These are phyloP conservation scores for Ogataea paradorogensis DNA, from an alignment of 805 yeast species.

Conservation along the genomic window DNA sequence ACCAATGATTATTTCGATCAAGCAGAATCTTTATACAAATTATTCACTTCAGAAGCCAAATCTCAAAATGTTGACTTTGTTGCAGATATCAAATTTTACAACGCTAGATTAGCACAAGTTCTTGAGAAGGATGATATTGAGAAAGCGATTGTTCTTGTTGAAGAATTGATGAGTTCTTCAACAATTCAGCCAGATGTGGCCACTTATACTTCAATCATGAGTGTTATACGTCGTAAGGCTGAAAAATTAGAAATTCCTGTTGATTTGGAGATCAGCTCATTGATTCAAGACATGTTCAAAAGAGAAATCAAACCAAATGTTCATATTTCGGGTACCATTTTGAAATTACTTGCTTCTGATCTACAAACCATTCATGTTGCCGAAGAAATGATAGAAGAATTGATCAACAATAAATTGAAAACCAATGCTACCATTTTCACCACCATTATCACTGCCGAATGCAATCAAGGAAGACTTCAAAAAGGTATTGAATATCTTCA, in stretches of 20 bases:
- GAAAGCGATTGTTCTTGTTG: conserved; percentile 48
- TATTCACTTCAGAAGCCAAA: conserved; percentile 28
- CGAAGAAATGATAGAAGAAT: conserved; percentile 42
- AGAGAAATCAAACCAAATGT: conserved; percentile 39
- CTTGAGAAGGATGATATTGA: conserved; percentile 38
- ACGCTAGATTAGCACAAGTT: conserved; percentile 45
- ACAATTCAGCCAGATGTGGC: conserved; percentile 54
- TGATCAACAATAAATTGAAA: conserved; percentile 33
- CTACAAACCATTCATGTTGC: conserved; percentile 51
- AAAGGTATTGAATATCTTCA: conserved; percentile 43
- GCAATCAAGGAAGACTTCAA: conserved; percentile 38
- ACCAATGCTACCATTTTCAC: conserved; percentile 41
- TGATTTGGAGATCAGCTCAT: conserved; percentile 31
- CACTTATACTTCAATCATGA: conserved; percentile 59
- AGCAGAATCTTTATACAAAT: conserved; percentile 34
- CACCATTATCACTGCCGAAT: conserved; percentile 46
- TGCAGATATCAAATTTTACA: conserved; percentile 51
- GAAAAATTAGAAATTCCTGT: conserved; percentile 40
- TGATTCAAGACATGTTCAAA: conserved; percentile 33
- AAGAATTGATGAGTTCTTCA: conserved; percentile 36
- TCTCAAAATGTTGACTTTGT: conserved; percentile 30
- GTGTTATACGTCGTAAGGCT: conserved; percentile 49
- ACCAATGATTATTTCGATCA: conserved; percentile 38
- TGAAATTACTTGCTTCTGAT: conserved; percentile 50
- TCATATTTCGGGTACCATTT: conserved; percentile 48